A percentile compares a stretch with the other conserved stretches of the same genome.
Evolutionary conservation across 1,139 yeast genomes (phyloP).

Genomic region (Blastobotrys arbuscula): DNA sequence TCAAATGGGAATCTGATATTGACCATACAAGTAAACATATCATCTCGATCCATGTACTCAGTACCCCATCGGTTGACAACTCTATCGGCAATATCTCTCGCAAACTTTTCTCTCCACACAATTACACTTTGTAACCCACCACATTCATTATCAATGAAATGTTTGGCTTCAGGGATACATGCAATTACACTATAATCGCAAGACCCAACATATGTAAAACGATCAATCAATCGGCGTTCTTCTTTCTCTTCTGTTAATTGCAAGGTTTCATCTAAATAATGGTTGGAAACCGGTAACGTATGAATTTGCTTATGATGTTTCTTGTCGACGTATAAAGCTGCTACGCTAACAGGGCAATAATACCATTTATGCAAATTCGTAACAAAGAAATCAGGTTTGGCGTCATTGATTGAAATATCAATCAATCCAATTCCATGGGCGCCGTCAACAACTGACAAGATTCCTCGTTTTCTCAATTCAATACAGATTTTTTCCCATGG

Average conservation of each 20-base stretch:
- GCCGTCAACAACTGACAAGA: slow-evolving; percentile 60
- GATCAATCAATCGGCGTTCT: slow-evolving; percentile 22
- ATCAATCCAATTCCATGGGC: slow-evolving; percentile 65
- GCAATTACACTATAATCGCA: slow-evolving; percentile 34
- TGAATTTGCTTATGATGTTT: slow-evolving; percentile 48
- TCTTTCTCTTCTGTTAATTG: slow-evolving; percentile 10
- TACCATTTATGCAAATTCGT: slow-evolving; percentile 71
- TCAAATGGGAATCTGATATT: slow-evolving; percentile 42
- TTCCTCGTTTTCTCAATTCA: slow-evolving; percentile 44
- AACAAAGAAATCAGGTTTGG: slow-evolving; percentile 57
- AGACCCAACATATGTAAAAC: slow-evolving; percentile 38
- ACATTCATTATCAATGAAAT: slow-evolving; percentile 49
- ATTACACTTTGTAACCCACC: slow-evolving; percentile 58
- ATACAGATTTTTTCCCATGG: slow-evolving; percentile 50
- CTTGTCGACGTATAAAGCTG: slow-evolving; percentile 53
- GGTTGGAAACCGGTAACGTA: slow-evolving; percentile 50
- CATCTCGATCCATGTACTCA: slow-evolving; percentile 18
- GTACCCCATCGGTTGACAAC: slow-evolving; percentile 35
- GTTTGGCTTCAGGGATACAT: slow-evolving; percentile 41
- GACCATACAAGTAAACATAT: slow-evolving; percentile 41
- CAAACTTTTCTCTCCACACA: slow-evolving; percentile 44
- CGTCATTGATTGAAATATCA: slow-evolving; percentile 40
- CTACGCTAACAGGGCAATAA: slow-evolving; percentile 53
- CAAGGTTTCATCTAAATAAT: slow-evolving; percentile 16
- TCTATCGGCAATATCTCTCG: slow-evolving; percentile 39